A percentile compares a stretch with the other conserved stretches of the same genome.
phyloP scores from a whole-genome alignment of 257 asterid species.

The Solanum okadae region DNA sequence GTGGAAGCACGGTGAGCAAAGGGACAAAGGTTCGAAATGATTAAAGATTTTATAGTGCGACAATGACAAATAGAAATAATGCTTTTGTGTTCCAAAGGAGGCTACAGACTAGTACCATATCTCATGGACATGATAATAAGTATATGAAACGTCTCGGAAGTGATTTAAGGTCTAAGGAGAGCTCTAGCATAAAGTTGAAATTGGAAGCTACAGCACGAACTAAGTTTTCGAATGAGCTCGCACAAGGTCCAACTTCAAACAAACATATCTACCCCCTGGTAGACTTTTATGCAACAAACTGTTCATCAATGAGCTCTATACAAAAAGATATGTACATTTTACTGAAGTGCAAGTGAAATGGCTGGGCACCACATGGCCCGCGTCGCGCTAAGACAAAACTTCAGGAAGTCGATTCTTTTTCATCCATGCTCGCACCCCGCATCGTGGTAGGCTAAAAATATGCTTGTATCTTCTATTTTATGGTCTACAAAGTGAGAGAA shows the following conservation, averaged over 20 bases:
- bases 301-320: not conserved
- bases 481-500: not conserved
- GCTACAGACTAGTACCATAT: not conserved
- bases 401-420: not conserved
- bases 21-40: not conserved
- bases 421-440: not conserved
- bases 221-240: not conserved
- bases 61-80: not conserved
- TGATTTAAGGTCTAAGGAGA: not conserved
- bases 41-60: not conserved
- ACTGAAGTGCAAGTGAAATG: not conserved
- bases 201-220: not conserved
- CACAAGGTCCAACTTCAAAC: not conserved
- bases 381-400: not conserved
- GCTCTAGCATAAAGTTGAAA: not conserved
- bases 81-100: not conserved
- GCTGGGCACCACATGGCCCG: not conserved
- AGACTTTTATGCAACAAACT: not conserved
- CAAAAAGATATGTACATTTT: not conserved
- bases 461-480: not conserved
- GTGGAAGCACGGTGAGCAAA: not conserved
- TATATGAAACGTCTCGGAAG: not conserved
- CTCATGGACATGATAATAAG: not conserved
- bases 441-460: not conserved
- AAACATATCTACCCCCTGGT: not conserved